These are phyloP conservation scores for Monotropa hypopitys DNA, from an alignment of 179 eudicot genomes.

Conservation along the genomic window DNA sequence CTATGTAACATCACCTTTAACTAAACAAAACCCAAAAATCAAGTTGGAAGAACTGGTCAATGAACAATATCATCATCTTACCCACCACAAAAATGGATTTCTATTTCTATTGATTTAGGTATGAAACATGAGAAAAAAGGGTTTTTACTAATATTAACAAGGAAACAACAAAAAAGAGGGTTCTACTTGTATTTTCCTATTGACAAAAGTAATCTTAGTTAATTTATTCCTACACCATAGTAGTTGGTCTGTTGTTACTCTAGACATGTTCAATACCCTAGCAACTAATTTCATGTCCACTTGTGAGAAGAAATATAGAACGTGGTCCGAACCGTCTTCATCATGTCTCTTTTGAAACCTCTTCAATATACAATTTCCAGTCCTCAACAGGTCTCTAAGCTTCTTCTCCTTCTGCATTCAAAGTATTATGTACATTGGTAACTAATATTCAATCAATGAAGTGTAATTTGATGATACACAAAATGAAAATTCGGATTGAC, in stretches of 20 bases:
- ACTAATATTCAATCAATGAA: background rate
- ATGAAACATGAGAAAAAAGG: background rate
- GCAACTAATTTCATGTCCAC: conserved; percentile 71
- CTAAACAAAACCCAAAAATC: background rate
- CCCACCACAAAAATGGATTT: background rate
- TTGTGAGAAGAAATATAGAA: conserved; percentile 56
- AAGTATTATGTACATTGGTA: background rate
- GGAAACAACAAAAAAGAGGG: conserved; percentile 73
- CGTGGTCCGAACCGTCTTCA: conserved; percentile 38
- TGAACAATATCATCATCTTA: background rate
- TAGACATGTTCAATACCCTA: conserved; percentile 75
- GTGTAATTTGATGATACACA: no score
- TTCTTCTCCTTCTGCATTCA: conserved; percentile 58
- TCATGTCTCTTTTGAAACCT: conserved; percentile 28
- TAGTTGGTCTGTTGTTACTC: conserved; percentile 62
- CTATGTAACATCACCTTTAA: no score
- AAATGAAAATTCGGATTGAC: background rate
- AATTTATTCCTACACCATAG: conserved; percentile 75
- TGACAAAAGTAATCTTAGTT: conserved; percentile 38
- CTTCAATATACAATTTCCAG: conserved; percentile 52
- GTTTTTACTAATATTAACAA: conserved; percentile 25
- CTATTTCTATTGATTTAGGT: background rate
- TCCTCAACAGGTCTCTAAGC: conserved; percentile 49
- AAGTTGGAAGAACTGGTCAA: background rate
- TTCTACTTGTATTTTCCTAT: conserved; percentile 43